Base-by-base conservation (phyloP, 495 filamentous ascomycete species). In the Penicillium macrosclerotiorum region DNA sequence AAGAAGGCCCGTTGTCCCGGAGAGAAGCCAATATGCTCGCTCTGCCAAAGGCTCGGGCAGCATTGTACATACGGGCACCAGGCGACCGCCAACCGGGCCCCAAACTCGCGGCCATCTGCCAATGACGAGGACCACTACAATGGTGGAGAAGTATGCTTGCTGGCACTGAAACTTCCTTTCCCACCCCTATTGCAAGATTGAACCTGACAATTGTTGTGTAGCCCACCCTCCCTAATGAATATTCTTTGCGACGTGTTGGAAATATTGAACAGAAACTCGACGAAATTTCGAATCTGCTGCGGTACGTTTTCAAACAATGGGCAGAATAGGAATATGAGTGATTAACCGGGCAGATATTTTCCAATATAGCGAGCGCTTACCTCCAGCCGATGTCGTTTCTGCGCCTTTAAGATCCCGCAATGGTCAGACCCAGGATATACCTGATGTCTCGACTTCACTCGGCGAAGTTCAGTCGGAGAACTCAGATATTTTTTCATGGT, bases 1-100 rank as follows among this genome's bases (percentile, higher is more conserved):
- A 69, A 71, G 37, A 71, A 71, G 45, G 65, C 65, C 12, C 63
- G 67, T n/a, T 71, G 67, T 40, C 67, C 67, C 6, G 67, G 67
- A 14, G 67, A 71, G 38, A 67, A 63, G 31, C 67, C 67, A 3
- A 42, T 42, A 26, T 71, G 67, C 31, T 68, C 67, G 22, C 43
- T 64, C n/a, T 71, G 67, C 25, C 47, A 62, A 23, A 54, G 67
- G 22, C 35, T 71, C 33, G 60, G 64, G 3, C 65, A 71, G 45
- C 26, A 29, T 3, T 71, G 67, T 38, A 34, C 45, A n/a, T 72
- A 71, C 29, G 65, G 33, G 13, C 9, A 47, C n/a, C 55, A 57
- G 44, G 34, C n/a, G 47, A 9, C 2, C 44, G 0, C 24, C 32
- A 18, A 45, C 11, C n/a, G n/a, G n/a, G n/a, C n/a, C n/a, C 18